Percentiles rank a stretch among this genome's conserved stretches.
Evolutionary conservation across 495 filamentous ascomycete genomes (phyloP).

Genomic region (Saxispiralis lemnorum): DNA sequence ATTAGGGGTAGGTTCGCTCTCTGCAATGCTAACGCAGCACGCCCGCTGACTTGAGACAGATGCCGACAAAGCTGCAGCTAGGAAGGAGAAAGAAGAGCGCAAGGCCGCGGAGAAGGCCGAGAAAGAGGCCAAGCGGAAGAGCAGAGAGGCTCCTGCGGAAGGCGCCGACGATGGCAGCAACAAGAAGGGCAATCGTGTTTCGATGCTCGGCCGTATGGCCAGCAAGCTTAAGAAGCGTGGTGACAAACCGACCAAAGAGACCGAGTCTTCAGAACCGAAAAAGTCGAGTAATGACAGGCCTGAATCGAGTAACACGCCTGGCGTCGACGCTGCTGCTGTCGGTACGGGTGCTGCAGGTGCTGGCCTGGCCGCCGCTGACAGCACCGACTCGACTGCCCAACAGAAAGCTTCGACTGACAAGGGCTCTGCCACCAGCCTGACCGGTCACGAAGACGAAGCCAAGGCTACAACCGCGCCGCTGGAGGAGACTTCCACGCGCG

Average conservation of each 20-base stretch:
- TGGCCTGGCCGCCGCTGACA: neutral
- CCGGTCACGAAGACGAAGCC: neutral
- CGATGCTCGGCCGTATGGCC: neutral
- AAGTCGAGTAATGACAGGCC: too few relatives aligned
- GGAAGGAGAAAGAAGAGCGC: neutral
- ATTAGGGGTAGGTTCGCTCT: too few relatives aligned
- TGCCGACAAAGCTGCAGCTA: neutral
- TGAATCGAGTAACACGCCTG: too few relatives aligned
- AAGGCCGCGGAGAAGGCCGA: conserved; percentile 9
- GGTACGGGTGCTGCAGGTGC: neutral
- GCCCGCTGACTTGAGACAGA: neutral
- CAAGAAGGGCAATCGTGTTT: neutral
- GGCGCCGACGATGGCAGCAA: neutral
- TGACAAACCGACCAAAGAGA: neutral
- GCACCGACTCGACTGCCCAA: too few relatives aligned
- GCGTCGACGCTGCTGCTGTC: neutral
- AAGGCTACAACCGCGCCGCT: neutral
- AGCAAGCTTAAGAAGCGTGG: conserved; percentile 2
- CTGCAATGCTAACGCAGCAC: too few relatives aligned
- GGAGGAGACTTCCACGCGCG: neutral
- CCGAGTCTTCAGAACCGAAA: too few relatives aligned
- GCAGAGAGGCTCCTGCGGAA: neutral
- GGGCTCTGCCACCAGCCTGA: too few relatives aligned
- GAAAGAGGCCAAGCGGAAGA: conserved; percentile 12
- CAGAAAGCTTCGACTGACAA: too few relatives aligned